phyloP scores from a whole-genome alignment of 192 early-diverging fungal species.

The Oehlia diaphana region DNA sequence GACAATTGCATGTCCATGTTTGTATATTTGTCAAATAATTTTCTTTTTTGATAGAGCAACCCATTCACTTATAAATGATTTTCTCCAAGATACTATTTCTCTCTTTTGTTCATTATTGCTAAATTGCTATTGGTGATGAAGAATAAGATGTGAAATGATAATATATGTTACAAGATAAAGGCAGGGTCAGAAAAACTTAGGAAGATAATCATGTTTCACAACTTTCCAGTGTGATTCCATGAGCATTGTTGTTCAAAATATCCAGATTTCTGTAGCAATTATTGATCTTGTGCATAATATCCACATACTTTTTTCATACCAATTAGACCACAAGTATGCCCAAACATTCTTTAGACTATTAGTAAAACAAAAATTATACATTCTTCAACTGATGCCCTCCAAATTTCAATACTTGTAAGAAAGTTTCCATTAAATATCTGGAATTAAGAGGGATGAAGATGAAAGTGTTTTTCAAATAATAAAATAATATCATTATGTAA shows the following conservation, averaged over 20 bases:
- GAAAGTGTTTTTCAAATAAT: conserved; percentile 1
- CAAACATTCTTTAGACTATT: neutral
- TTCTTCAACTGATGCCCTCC: neutral
- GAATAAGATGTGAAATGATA: neutral
- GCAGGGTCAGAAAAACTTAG: neutral
- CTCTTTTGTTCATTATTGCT: neutral
- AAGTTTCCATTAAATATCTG: neutral
- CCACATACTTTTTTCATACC: neutral
- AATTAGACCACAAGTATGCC: neutral
- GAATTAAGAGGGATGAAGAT: neutral
- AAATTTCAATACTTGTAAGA: neutral
- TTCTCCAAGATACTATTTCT: neutral
- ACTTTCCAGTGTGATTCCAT: neutral
- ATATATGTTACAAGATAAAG: neutral
- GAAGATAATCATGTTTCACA: neutral
- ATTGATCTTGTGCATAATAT: neutral
- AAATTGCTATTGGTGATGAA: neutral
- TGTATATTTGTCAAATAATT: neutral
- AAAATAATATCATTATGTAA: neutral
- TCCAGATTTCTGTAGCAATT: neutral
- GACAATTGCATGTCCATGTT: neutral
- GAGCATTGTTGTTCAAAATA: neutral
- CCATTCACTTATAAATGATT: conserved; percentile 9
- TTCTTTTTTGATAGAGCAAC: neutral
- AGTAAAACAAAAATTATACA: neutral